These are phyloP conservation scores for Astraeus odoratus DNA, from an alignment of 768 basidiomycete genomes.

Conservation along the genomic window DNA sequence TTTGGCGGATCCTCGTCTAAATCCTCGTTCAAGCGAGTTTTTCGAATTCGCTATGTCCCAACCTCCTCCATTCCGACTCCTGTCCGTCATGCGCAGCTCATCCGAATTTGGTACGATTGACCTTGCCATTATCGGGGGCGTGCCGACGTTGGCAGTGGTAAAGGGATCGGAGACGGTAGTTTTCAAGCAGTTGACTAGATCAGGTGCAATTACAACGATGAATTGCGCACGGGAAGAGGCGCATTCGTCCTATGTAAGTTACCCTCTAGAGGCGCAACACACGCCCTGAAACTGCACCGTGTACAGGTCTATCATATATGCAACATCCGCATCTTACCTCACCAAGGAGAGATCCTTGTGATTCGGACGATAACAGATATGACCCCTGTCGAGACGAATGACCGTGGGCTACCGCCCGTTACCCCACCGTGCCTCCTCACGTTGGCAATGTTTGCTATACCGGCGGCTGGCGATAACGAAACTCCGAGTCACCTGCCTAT, in stretches of 20 bases:
- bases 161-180: slow-evolving; percentile 36
- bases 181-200: slow-evolving; percentile 35
- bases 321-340: slow-evolving; percentile 45
- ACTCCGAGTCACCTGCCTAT: slow-evolving; percentile 19
- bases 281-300: slow-evolving; percentile 6
- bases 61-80: slow-evolving; percentile 34
- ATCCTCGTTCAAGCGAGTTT: slow-evolving; percentile 33
- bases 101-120: slow-evolving; percentile 32
- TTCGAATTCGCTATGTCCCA: slow-evolving; percentile 28
- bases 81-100: slow-evolving; percentile 32
- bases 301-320: slow-evolving; percentile 42
- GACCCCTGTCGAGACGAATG: background rate
- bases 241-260: slow-evolving; percentile 22
- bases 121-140: slow-evolving; percentile 37
- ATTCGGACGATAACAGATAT: slow-evolving; percentile 33
- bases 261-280: no score
- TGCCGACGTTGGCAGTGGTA: slow-evolving; percentile 36
- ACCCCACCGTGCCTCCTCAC: slow-evolving; percentile 23
- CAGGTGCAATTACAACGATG: slow-evolving; percentile 31
- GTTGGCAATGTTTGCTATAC: slow-evolving; percentile 24
- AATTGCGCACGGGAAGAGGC: slow-evolving; percentile 29
- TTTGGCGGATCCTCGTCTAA: slow-evolving; percentile 35
- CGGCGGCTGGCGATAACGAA: slow-evolving; percentile 25
- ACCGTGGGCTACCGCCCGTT: slow-evolving; percentile 10
- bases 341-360: slow-evolving; percentile 45